Evolutionary conservation across 306 rosid species (phyloP), one percentile per base, ranked within the genome.

Genomic region (Quercus ilex): DNA sequence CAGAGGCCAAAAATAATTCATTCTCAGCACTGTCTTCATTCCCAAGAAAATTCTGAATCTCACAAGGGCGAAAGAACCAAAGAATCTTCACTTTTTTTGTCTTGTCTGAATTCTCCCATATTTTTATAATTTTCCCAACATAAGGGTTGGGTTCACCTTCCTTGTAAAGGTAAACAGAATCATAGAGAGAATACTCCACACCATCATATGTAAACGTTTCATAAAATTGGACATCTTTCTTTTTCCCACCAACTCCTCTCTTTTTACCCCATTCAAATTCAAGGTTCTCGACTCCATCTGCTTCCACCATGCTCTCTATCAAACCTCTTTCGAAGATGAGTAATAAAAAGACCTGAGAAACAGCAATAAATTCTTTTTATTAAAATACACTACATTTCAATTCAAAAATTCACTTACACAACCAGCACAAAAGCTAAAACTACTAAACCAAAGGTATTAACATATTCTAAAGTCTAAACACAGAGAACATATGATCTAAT

Each of bases 51-150:
- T 86, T 87, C 0, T 2, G 43, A 81, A 94, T 92, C 90, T 95
- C 97, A 11, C 86, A 82, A 1, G 96, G 94, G 59, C 90, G 94
- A 73, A 95, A 95, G 83, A 88, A 93, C 99, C 99, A 95, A 4
- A 95, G 75, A 80, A 93, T 57, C 84, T 89, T 90, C 51, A 91
- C 96, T 82, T 71, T 89, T 87, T 80, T 95, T 23, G 74, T 30
- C 88, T 85, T 93, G 71, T 91, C 87, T 38, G 75, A 0, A 73
- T 20, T 78, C 78, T 91, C 93, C 97, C 97, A 89, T 56, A 95
- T 89, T 78, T 88, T 91, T 70, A 91, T 46, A 77, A 95, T 68
- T 77, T 90, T 93, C 30, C 97, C 98, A 21, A 93, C 83, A 76
- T 55, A 85, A 55, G 98, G 99, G 46, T 89, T 92, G 0, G 87